Evolutionary conservation across 1,284 basidiomycete genomes (phyloP).

Genomic region (Malassezia brasiliensis): DNA sequence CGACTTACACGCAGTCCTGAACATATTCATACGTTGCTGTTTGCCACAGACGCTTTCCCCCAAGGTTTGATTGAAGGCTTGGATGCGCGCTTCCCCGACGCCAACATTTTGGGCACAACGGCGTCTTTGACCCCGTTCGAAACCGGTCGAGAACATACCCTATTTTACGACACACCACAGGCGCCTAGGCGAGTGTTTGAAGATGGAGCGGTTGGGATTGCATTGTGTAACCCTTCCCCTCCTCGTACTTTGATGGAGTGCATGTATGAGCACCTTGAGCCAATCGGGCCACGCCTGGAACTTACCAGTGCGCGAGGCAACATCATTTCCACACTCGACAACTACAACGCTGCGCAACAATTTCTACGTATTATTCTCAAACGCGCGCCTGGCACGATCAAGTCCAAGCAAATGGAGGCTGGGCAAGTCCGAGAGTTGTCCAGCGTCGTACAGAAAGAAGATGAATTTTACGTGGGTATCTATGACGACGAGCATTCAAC

Average conservation of each 20-base stretch:
- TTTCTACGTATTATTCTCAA: slow-evolving; percentile 52
- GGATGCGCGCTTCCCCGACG: slow-evolving; percentile 51
- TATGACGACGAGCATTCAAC: background rate
- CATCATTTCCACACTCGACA: slow-evolving; percentile 60
- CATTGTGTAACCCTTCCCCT: slow-evolving; percentile 49
- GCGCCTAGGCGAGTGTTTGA: slow-evolving; percentile 52
- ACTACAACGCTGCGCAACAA: slow-evolving; percentile 61
- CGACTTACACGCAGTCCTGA: background rate
- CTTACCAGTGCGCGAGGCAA: slow-evolving; percentile 72
- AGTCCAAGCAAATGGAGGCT: background rate
- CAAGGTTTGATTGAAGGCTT: slow-evolving; percentile 58
- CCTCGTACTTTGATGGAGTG: slow-evolving; percentile 45
- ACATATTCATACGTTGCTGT: slow-evolving; percentile 52
- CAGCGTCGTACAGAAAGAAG: slow-evolving; percentile 12
- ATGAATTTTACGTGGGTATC: slow-evolving; percentile 10
- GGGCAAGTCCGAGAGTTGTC: slow-evolving; percentile 12
- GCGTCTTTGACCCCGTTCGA: slow-evolving; percentile 74
- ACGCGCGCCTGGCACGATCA: background rate
- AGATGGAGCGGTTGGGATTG: slow-evolving; percentile 65
- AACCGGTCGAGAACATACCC: slow-evolving; percentile 68
- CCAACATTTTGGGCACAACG: slow-evolving; percentile 60
- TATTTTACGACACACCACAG: slow-evolving; percentile 48
- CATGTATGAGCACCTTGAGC: slow-evolving; percentile 55
- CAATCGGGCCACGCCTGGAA: slow-evolving; percentile 55
- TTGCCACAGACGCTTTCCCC: slow-evolving; percentile 58